A percentile compares a stretch with the other conserved stretches of the same genome.
These are phyloP conservation scores for Solanum chiquidenum DNA, from an alignment of 257 asterid species.

Conservation along the genomic window DNA sequence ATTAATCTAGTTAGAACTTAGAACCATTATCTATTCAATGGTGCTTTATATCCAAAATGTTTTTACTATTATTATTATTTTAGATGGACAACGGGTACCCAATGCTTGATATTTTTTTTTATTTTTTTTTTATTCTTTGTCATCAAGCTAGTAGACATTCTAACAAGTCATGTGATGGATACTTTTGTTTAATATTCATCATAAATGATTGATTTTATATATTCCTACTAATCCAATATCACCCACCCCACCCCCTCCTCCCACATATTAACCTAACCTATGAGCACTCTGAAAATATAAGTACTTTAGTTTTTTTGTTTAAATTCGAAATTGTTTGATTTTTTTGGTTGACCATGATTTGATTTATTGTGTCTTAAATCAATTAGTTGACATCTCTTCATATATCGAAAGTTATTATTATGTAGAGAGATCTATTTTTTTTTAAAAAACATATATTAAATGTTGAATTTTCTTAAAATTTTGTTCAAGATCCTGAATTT, in stretches of 20 bases:
- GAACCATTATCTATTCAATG: neutral
- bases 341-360: no score
- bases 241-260: neutral
- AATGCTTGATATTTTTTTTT: neutral
- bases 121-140: neutral
- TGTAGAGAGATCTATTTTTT: neutral
- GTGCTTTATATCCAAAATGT: neutral
- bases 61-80: no score
- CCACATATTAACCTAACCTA: no score
- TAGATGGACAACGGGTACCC: neutral
- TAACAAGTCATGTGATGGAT: constrained; percentile 1
- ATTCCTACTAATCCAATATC: neutral
- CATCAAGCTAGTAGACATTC: neutral
- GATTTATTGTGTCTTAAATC: neutral
- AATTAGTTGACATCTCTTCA: neutral
- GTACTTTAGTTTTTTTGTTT: neutral
- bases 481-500: neutral
- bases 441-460: neutral
- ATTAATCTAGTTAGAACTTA: neutral
- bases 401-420: no score
- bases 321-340: neutral
- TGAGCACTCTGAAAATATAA: no score
- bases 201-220: neutral
- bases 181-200: neutral
- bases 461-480: neutral